A percentile compares a stretch with the other conserved stretches of the same genome.
Conservation (phyloP, 176 grass and related monocot genomes). For the Pontederia paniculata region DNA sequence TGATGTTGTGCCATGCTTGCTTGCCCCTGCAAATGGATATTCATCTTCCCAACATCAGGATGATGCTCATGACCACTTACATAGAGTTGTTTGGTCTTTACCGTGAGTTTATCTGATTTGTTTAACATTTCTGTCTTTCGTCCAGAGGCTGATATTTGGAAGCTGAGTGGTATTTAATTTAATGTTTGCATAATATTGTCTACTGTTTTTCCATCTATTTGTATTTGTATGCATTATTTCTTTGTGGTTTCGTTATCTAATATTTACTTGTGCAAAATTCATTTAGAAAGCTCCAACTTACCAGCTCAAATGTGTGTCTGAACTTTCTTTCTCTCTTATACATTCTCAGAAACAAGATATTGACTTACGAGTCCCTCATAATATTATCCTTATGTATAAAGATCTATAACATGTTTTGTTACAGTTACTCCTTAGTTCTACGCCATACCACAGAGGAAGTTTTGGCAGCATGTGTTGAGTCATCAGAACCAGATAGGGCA, state of each 20-base stretch:
- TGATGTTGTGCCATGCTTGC: slow-evolving; percentile 85
- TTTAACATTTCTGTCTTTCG: neutral
- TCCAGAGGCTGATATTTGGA: neutral
- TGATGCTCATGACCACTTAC: slow-evolving; percentile 18
- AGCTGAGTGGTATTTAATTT: no score
- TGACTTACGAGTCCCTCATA: neutral
- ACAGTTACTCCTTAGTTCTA: slow-evolving; percentile 82
- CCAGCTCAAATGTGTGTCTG: neutral
- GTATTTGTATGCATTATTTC: neutral
- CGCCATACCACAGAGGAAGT: slow-evolving; percentile 91
- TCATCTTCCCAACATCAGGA: slow-evolving; percentile 26
- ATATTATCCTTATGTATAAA: neutral
- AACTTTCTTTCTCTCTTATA: neutral
- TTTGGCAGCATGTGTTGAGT: slow-evolving; percentile 64
- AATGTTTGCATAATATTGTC: neutral
- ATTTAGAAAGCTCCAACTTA: neutral
- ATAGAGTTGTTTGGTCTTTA: slow-evolving; percentile 63
- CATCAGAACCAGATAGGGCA: slow-evolving; percentile 59
- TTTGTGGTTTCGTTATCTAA: neutral
- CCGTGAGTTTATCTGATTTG: slow-evolving; percentile 50
- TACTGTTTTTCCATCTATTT: no score
- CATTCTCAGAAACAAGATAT: neutral
- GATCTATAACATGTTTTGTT: slow-evolving; percentile 14
- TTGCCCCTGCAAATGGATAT: slow-evolving; percentile 58
- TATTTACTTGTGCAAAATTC: neutral